These are phyloP conservation scores for Leonotis leonurus DNA, from an alignment of 257 asterid species.

Conservation along the genomic window DNA sequence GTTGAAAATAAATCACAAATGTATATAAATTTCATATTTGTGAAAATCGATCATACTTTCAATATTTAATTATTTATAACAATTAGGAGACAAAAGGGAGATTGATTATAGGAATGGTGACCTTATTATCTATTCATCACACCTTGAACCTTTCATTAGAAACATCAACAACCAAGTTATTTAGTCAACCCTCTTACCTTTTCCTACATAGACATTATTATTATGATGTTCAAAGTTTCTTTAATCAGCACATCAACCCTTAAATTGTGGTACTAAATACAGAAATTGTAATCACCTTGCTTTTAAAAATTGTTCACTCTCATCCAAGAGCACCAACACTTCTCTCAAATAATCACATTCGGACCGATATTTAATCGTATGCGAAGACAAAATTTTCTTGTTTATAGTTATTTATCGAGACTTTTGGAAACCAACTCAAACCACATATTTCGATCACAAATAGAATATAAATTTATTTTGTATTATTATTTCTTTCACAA, in stretches of 20 bases:
- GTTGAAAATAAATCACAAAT: too few species aligned
- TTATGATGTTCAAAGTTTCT: neutral
- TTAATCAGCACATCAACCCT: neutral
- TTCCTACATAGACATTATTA: too few species aligned
- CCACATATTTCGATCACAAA: constrained; percentile 12
- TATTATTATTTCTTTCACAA: too few species aligned
- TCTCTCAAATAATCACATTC: neutral
- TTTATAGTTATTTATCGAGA: neutral
- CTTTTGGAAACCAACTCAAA: constrained; percentile 1
- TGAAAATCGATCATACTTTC: too few species aligned
- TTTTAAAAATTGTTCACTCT: neutral
- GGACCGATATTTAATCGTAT: neutral
- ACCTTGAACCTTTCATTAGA: too few species aligned
- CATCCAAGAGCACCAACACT: neutral
- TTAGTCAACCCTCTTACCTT: too few species aligned
- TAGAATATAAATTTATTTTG: neutral
- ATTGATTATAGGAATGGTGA: too few species aligned
- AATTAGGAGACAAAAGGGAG: too few species aligned
- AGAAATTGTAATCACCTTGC: neutral
- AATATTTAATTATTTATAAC: too few species aligned
- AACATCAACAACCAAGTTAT: neutral
- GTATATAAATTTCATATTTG: too few species aligned
- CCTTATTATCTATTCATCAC: too few species aligned
- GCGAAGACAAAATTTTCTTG: neutral
- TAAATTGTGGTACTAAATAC: neutral